phyloP scores from a whole-genome alignment of 129 eudicot species.

The Gnaphalium uliginosum region DNA sequence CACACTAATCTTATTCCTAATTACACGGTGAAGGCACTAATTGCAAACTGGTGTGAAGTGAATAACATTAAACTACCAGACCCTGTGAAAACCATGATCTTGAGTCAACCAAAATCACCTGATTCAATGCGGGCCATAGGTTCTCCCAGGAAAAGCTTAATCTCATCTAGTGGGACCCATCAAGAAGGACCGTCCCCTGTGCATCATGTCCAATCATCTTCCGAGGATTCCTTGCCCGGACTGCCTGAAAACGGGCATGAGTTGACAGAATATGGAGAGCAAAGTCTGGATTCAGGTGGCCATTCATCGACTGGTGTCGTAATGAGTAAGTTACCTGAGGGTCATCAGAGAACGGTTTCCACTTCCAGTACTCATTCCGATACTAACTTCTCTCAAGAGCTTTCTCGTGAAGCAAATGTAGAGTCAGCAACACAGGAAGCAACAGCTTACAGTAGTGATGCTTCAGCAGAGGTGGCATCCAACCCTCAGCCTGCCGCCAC shows the following conservation, averaged over 20 bases:
- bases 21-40: slow-evolving; percentile 91
- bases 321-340: slow-evolving; percentile 36
- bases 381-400: slow-evolving; percentile 52
- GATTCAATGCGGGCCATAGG: slow-evolving; percentile 44
- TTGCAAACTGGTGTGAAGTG: slow-evolving; percentile 87
- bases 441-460: slow-evolving; percentile 48
- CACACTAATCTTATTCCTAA: slow-evolving; percentile 94
- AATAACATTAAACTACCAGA: slow-evolving; percentile 87
- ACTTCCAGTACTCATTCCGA: slow-evolving; percentile 53
- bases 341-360: slow-evolving; percentile 54
- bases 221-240: slow-evolving; percentile 63
- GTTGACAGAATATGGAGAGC: slow-evolving; percentile 47
- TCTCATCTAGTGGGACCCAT: slow-evolving; percentile 48
- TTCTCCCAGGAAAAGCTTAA: slow-evolving; percentile 44
- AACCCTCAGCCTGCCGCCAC: slow-evolving; percentile 53
- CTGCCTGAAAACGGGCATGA: slow-evolving; percentile 43
- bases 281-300: slow-evolving; percentile 40
- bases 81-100: slow-evolving; percentile 52
- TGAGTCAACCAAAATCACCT: slow-evolving; percentile 55
- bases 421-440: slow-evolving; percentile 38
- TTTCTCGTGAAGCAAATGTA: slow-evolving; percentile 51
- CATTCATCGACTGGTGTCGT: slow-evolving; percentile 26
- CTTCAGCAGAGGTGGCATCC: slow-evolving; percentile 59
- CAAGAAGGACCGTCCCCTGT: slow-evolving; percentile 51
- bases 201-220: slow-evolving; percentile 65